phyloP scores from a whole-genome alignment of 2,329 filamentous ascomycete species.

The Aspergillus carbonarius region DNA sequence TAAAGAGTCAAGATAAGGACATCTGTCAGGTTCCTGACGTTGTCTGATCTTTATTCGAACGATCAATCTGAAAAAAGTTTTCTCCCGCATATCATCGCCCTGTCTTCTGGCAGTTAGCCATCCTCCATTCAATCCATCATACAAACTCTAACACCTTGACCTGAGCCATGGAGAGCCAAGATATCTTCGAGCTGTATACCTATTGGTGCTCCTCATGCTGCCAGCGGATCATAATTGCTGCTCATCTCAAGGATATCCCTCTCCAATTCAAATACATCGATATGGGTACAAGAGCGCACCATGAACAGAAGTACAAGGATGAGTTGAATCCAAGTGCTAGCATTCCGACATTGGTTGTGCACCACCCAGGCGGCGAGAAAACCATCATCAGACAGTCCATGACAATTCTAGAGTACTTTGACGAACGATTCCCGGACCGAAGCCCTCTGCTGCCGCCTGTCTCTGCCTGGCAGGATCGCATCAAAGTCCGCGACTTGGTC shows the following conservation, averaged over 20 bases:
- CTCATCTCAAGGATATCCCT: background rate
- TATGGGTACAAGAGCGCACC: background rate
- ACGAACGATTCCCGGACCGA: background rate
- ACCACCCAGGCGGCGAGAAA: background rate
- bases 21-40: background rate
- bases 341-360: background rate
- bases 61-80: background rate
- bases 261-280: background rate
- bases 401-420: conserved; percentile 1
- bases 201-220: background rate
- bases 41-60: background rate
- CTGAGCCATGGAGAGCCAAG: background rate
- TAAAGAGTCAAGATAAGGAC: background rate
- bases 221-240: background rate
- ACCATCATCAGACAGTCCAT: conserved; percentile 2
- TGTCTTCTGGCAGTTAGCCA: background rate
- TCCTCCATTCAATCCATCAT: background rate
- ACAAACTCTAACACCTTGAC: background rate
- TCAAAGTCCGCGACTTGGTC: background rate
- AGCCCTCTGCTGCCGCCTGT: background rate
- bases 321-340: background rate
- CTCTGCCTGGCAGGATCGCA: background rate
- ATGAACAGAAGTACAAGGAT: background rate
- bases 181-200: background rate
- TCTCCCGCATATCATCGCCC: background rate